Conservation (phyloP, 2,329 filamentous ascomycete species). For the Monosporascus cannonballus region DNA sequence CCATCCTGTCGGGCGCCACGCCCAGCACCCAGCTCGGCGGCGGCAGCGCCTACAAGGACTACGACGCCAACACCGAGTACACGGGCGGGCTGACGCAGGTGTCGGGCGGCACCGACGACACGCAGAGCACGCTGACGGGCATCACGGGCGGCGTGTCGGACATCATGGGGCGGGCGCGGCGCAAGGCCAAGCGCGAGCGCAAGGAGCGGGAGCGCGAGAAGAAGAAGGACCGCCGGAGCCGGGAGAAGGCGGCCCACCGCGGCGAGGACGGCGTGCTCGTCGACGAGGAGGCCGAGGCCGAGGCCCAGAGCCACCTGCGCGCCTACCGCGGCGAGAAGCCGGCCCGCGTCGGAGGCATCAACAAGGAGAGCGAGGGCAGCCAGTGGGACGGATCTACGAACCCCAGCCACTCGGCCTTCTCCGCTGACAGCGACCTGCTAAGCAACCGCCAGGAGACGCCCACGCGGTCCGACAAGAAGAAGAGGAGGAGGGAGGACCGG, state of each 20-base stretch:
- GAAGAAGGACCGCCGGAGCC: slow-evolving; percentile 27
- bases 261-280: slow-evolving; percentile 56
- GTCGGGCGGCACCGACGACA: slow-evolving; percentile 36
- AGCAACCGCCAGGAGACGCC: slow-evolving; percentile 51
- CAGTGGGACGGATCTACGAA: slow-evolving; percentile 69
- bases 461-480: slow-evolving; percentile 41
- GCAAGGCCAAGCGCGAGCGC: slow-evolving; percentile 49
- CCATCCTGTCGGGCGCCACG: slow-evolving; percentile 75
- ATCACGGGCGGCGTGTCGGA: slow-evolving; percentile 54
- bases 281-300: slow-evolving; percentile 58
- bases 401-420: slow-evolving; percentile 59
- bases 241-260: slow-evolving; percentile 30
- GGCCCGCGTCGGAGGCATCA: slow-evolving; percentile 83
- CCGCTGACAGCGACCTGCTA: slow-evolving; percentile 54
- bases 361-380: slow-evolving; percentile 72
- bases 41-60: slow-evolving; percentile 74
- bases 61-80: slow-evolving; percentile 42
- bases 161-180: slow-evolving; percentile 47
- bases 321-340: slow-evolving; percentile 82
- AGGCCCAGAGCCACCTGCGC: slow-evolving; percentile 63
- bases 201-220: slow-evolving; percentile 42
- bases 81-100: slow-evolving; percentile 26
- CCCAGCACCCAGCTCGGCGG: slow-evolving; percentile 80
- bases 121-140: slow-evolving; percentile 45
- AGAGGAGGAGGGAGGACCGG: slow-evolving; percentile 9